Percentiles rank a stretch among this genome's conserved stretches.
These are phyloP conservation scores for Puccinia horiana DNA, from an alignment of 1,284 basidiomycete species.

Conservation along the genomic window DNA sequence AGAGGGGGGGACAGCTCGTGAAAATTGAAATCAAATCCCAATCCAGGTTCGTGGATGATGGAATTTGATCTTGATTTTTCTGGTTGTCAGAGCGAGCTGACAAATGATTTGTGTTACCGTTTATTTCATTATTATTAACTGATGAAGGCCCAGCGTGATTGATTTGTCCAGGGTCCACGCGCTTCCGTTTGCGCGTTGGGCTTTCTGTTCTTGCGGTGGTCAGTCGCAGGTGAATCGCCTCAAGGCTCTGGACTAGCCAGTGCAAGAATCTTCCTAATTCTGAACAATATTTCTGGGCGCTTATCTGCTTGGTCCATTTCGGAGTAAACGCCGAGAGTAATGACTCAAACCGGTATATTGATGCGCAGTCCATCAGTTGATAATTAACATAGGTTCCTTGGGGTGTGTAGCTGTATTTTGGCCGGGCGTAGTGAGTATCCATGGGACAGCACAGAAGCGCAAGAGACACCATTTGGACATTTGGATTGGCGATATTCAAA, in stretches of 20 bases:
- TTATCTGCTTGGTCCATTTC: slow-evolving; percentile 17
- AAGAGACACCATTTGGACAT: slow-evolving; percentile 33
- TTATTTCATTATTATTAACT: background rate
- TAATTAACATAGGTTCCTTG: slow-evolving; percentile 30
- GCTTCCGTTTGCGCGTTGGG: slow-evolving; percentile 23
- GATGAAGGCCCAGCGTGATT: background rate
- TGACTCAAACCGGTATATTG: slow-evolving; percentile 31
- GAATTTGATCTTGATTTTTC: background rate
- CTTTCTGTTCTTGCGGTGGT: no score
- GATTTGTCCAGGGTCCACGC: background rate
- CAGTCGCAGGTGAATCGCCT: slow-evolving; percentile 15
- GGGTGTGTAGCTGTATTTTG: slow-evolving; percentile 9
- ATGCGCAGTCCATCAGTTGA: slow-evolving; percentile 27
- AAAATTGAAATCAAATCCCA: slow-evolving; percentile 14
- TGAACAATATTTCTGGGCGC: slow-evolving; percentile 4
- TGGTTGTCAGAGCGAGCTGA: background rate
- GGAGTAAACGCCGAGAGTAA: slow-evolving; percentile 28
- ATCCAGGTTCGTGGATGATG: background rate
- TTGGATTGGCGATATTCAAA: slow-evolving; percentile 12
- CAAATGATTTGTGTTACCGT: background rate
- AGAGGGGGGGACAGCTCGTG: slow-evolving; percentile 12
- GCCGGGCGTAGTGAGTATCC: slow-evolving; percentile 11
- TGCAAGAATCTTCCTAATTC: slow-evolving; percentile 30
- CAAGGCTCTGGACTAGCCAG: slow-evolving; percentile 25
- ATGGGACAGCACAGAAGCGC: slow-evolving; percentile 36